Percentiles rank a stretch among this genome's conserved stretches.
These are phyloP conservation scores for Gloeophyllum trabeum DNA, from an alignment of 768 basidiomycete genomes.

Conservation along the genomic window DNA sequence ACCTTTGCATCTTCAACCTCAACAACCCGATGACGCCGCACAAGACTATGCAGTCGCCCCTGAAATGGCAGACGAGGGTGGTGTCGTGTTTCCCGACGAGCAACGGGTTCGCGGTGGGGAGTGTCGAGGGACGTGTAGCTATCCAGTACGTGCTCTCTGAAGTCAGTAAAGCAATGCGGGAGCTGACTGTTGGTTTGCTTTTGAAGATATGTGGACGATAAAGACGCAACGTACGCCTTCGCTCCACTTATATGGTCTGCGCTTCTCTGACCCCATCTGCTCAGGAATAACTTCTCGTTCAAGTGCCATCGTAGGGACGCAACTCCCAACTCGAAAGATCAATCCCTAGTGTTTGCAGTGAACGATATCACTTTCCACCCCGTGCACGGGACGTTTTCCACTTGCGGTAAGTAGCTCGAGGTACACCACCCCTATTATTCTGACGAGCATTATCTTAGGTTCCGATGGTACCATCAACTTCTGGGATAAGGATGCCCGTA, in stretches of 20 bases:
- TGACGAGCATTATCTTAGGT: conserved; percentile 37
- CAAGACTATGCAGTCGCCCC: conserved; percentile 20
- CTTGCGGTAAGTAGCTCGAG: conserved; percentile 41
- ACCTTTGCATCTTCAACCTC: conserved; percentile 28
- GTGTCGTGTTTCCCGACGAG: conserved; percentile 12
- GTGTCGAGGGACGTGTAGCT: conserved; percentile 26
- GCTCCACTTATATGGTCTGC: too few species aligned
- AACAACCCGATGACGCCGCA: conserved; percentile 21
- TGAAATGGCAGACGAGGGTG: conserved; percentile 26
- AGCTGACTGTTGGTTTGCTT: too few species aligned
- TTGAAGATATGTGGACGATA: not conserved
- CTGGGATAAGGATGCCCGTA: conserved; percentile 92
- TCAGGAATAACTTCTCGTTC: conserved; percentile 78
- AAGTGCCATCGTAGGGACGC: conserved; percentile 66
- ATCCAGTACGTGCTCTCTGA: conserved; percentile 25
- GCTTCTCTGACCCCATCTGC: not conserved
- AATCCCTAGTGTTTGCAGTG: conserved; percentile 67
- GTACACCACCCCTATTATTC: conserved; percentile 14
- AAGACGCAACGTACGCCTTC: not conserved
- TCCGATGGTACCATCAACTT: conserved; percentile 84
- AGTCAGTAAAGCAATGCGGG: too few species aligned
- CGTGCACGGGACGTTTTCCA: conserved; percentile 76
- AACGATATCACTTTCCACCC: conserved; percentile 85
- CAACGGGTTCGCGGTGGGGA: conserved; percentile 17
- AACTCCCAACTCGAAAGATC: conserved; percentile 44